Base-by-base conservation (phyloP, 495 filamentous ascomycete genomes). In the Aspergillus diversus region DNA sequence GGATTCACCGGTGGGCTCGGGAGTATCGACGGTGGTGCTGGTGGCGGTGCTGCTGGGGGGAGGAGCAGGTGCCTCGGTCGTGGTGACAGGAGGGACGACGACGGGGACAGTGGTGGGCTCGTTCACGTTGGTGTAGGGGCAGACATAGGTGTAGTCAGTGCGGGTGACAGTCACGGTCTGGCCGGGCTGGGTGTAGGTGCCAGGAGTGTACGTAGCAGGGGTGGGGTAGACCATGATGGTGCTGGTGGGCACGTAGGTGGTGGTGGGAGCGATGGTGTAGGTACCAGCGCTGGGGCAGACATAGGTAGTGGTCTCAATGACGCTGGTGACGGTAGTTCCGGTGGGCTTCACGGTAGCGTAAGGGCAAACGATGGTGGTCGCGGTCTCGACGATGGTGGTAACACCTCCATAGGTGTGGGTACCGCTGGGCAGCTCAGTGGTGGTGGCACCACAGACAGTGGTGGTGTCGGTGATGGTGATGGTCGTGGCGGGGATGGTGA, bases 401-500 rank as follows among this genome's bases (percentile, higher is more conserved):
- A 92, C 88, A 83, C 89, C 90, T 67, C 90, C 91, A 63, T 88
- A 77, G 65, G 88, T 92, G 85, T 89, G 80, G 47, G 82, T 86
- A 66, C 89, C 91, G 66, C 82, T 81, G 68, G 87, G 75, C 17
- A 91, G 78, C 34, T 77, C 74, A 59, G 89, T 89, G 57, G 83
- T 83, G 65, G 86, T 81, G 17, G 88, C 83, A 72, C 73, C 89
- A 71, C 84, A 86, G 57, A 91, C 88, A 55, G 86, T 90, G 63
- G 86, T 90, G 55, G 85, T 86, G 62, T 93, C 77, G 55, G 85
- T 88, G 59, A 95, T 76, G 33, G 86, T 88, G 52, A 92, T 64
- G 59, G 90, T 93, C 51, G 85, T 89, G 39, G 88, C 89, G 51
- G 90, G 89, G 81, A 93, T 86, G 66, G 90, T 93, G 83, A 92